phyloP scores from a whole-genome alignment of 2,329 filamentous ascomycete species.

The Colletotrichum aenigma region DNA sequence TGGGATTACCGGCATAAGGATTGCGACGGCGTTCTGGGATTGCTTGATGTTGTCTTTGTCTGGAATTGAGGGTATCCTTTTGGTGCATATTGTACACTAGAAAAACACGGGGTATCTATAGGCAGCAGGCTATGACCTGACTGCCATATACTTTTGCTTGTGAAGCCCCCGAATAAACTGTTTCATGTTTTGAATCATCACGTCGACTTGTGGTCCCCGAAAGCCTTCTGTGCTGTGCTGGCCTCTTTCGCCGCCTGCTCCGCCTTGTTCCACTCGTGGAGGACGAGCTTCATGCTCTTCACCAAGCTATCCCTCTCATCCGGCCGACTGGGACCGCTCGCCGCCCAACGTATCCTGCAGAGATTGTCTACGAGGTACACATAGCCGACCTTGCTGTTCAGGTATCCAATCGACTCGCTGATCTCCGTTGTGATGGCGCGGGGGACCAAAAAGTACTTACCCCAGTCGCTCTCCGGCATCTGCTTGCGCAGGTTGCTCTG shows the following conservation, averaged over 20 bases:
- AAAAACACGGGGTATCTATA: conserved; percentile 18
- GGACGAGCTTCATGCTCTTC: conserved; percentile 65
- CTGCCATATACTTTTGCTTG: neutral
- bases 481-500: conserved; percentile 55
- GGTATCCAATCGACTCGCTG: conserved; percentile 67
- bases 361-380: conserved; percentile 87
- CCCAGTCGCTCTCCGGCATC: conserved; percentile 58
- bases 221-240: neutral
- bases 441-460: conserved; percentile 65
- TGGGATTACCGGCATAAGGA: conserved; percentile 18
- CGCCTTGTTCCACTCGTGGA: conserved; percentile 59
- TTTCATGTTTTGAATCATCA: neutral
- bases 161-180: neutral
- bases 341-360: conserved; percentile 93
- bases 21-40: conserved; percentile 20
- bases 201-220: neutral
- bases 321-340: conserved; percentile 71
- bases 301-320: conserved; percentile 72
- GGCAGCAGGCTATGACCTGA: neutral
- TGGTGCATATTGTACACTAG: conserved; percentile 20
- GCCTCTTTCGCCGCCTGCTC: conserved; percentile 32
- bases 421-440: conserved; percentile 65
- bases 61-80: conserved; percentile 19
- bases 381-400: conserved; percentile 94
- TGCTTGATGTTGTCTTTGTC: neutral